Evolutionary conservation across 176 grass and related monocot species (phyloP), one percentile per base, ranked within the genome.

Genomic region (Avena atlantica): DNA sequence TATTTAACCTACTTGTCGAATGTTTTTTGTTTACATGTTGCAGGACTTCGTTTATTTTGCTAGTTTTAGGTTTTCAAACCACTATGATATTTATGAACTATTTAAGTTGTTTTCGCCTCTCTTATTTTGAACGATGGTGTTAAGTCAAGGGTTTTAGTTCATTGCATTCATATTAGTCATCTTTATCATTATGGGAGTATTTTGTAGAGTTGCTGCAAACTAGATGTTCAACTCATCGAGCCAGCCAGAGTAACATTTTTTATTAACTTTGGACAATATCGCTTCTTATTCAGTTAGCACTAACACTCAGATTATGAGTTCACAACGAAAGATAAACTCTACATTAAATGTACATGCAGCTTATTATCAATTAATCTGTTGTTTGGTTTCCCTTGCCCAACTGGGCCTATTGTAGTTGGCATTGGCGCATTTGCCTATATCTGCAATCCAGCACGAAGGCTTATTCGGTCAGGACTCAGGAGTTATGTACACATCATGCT

Each of bases 181-280:
- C 74, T 76, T 76, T 42, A 52, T 9, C 24, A 76, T 55, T 76
- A 11, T 31, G 16, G 14, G 74, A 76, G 49, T 51, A 76, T 76
- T 76, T 36, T 76, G 21, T 40, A 58, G 56, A 78, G 15, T 56
- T 77, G 50, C 16, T 78, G 10, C 16, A 36, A 20, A 78, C 25
- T 78, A 57, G 24, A 34, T 34, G 17, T 19, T 55, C n/a, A 20
- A 57, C 27, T 56, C 50, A 78, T 36, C 27, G 51, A 19, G 17
- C 75, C 4, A 13, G 29, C 11, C 52, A 20, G 16, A 31, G 17
- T 37, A 4, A 58, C 2, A 37, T 58, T 58, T 78, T 37, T 57
- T 4, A 19, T 52, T 37, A 78, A 78, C 20, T 75, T 78, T 20
- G 75, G 11, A 19, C 16, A 78, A 78, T 8, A n/a, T 78, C 9